These are phyloP conservation scores for Fusarium tuaranense DNA, from an alignment of 2,329 filamentous ascomycete genomes.

Conservation along the genomic window DNA sequence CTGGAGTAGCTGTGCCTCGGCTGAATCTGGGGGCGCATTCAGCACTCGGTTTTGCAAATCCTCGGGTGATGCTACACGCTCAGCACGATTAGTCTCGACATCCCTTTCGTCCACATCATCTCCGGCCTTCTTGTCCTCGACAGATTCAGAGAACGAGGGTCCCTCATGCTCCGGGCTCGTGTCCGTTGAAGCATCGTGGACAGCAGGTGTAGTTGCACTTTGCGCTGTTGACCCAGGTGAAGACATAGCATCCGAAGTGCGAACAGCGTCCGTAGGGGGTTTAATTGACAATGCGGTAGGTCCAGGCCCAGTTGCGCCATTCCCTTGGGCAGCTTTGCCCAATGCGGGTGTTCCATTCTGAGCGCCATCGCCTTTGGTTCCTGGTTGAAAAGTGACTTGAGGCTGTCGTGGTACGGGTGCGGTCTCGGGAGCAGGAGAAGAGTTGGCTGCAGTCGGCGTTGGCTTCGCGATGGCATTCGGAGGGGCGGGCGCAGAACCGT, in stretches of 20 bases:
- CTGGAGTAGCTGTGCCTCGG: conserved; percentile 59
- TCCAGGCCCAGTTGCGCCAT: neutral
- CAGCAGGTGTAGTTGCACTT: conserved; percentile 78
- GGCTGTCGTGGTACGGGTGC: conserved; percentile 28
- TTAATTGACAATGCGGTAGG: conserved; percentile 46
- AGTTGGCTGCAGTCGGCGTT: neutral
- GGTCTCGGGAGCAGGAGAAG: neutral
- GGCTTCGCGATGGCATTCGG: conserved; percentile 3
- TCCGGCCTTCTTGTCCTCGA: conserved; percentile 59
- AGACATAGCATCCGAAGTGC: conserved; percentile 59
- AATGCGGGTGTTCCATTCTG: conserved; percentile 3
- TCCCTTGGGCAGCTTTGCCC: conserved; percentile 19
- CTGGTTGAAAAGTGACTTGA: conserved; percentile 50
- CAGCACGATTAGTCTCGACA: conserved; percentile 1
- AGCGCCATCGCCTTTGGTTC: conserved; percentile 43
- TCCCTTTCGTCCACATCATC: conserved; percentile 48
- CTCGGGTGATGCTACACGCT: conserved; percentile 22
- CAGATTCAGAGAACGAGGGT: conserved; percentile 64
- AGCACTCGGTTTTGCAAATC: conserved; percentile 39
- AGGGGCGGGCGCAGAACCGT: conserved; percentile 18
- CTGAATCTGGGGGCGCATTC: conserved; percentile 43
- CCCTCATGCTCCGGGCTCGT: conserved; percentile 80
- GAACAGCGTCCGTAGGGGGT: conserved; percentile 50
- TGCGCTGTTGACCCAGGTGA: conserved; percentile 76
- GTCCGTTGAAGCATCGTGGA: conserved; percentile 76